A percentile compares a stretch with the other conserved stretches of the same genome.
Conservation (phyloP, 2,329 filamentous ascomycete genomes). For the Graphiopsis chlorocephala region DNA sequence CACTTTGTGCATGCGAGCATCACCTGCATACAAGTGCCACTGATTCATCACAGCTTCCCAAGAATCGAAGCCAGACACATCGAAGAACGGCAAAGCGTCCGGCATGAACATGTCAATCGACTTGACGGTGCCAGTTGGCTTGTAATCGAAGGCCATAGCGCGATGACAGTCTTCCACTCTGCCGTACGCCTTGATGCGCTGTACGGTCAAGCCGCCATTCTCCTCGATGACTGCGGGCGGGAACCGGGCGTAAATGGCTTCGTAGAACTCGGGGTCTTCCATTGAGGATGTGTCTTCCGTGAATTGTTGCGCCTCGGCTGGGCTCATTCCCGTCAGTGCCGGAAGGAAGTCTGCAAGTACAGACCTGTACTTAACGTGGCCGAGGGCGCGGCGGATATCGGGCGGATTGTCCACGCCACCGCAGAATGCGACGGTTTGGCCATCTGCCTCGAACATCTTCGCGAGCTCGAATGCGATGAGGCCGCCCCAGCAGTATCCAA, state of each 20-base stretch:
- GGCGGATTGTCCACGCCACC: slow-evolving; percentile 1
- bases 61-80: slow-evolving; percentile 19
- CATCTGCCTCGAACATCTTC: slow-evolving; percentile 42
- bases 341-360: slow-evolving; percentile 24
- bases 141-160: slow-evolving; percentile 20
- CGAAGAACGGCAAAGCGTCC: slow-evolving; percentile 23
- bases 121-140: slow-evolving; percentile 17
- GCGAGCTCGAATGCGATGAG: slow-evolving; percentile 53
- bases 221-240: slow-evolving; percentile 23
- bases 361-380: slow-evolving; percentile 20
- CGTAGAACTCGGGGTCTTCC: slow-evolving; percentile 23
- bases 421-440: background rate
- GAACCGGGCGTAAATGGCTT: slow-evolving; percentile 21
- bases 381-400: slow-evolving; percentile 18
- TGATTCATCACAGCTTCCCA: slow-evolving; percentile 20
- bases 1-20: slow-evolving; percentile 21
- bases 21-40: slow-evolving; percentile 18
- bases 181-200: slow-evolving; percentile 21
- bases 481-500: slow-evolving; percentile 52
- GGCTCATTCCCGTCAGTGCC: slow-evolving; percentile 20
- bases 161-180: slow-evolving; percentile 24
- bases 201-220: slow-evolving; percentile 23
- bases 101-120: slow-evolving; percentile 23
- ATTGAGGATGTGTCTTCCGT: slow-evolving; percentile 20
- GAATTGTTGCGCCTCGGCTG: slow-evolving; percentile 19